Evolutionary conservation across 495 filamentous ascomycete genomes (phyloP), one percentile per base, ranked within the genome.

Genomic region (Aspergillus cristatus): DNA sequence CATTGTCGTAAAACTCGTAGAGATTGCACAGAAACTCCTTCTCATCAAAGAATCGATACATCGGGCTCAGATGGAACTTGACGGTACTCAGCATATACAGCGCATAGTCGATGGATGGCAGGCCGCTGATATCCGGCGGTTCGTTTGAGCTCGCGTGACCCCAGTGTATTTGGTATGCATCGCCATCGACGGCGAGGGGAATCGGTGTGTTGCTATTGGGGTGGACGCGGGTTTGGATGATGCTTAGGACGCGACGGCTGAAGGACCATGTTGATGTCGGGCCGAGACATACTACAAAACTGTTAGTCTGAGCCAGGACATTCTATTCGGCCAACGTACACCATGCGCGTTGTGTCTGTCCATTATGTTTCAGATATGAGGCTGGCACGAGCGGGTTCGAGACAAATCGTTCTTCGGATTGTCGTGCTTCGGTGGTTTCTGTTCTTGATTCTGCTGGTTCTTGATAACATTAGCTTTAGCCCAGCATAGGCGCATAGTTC

Each of bases 191-290:
- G 8, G 55, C 43, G 14, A 55, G 40, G 13, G 47, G 47, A 24
- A 51, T 46, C 12, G 54, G 40, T 12, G 35, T 43, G 6, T 43
- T 22, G 26, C 42, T 50, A n/a, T 43, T 36, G 6, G 42, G 48
- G 20, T 45, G 45, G 7, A 57, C 30, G 2, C 45, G 44, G 1
- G 46, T 39, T 25, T 54, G 56, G 31, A 52, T 50, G 18, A 47
- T 49, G 29, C 40, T 53, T 26, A 60, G 43, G n/a, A 55, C 44
- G 3, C 56, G 54, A 16, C 56, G 46, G 25, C 48, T 54, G 43
- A 57, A 60, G 15, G 54, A 53, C 56, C 56, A 60, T n/a, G 55
- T 57, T n/a, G 56, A 60, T n/a, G 56, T 57, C 7, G 54, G 50
- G 3, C 48, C 56, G n/a, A 60, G 54, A 38, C 50, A 57, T 22